Evolutionary conservation across 208 protist species (phyloP), one percentile per base, ranked within the genome.

Genomic region (Tritrichomonas musculus): DNA sequence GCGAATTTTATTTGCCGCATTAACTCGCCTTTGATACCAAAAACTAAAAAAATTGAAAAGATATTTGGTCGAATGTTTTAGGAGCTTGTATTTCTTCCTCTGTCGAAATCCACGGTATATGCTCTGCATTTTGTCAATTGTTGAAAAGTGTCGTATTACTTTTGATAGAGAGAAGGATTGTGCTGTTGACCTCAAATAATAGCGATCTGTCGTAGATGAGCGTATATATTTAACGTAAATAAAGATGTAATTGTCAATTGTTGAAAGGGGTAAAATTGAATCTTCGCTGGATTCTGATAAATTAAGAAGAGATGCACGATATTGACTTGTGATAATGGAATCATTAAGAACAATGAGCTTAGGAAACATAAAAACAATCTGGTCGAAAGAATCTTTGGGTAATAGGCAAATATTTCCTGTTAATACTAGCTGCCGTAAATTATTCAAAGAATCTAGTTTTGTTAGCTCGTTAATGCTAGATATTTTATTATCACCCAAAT

Each of bases 171-270:
- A 60, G 27, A 88, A 88, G n/a, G 57, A 88, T 57, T 57, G 47
- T 57, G 47, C 47, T 39, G 53, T 53, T 1, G 41, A 60, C 33
- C 44, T 25, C 1, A 41, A 17, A 14, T 57, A 25, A 88, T 57
- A 60, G 33, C 47, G 1, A 39, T 88, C 77, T 57, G 25, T 57
- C 0, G 47, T 53, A 11, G 41, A 60, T 39, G 27, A 20, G 17
- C 39, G 77, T 47, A 88, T 88, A 20, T 88, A 88, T 88, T 57
- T 88, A 39, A 88, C 47, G n/a, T 57, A 88, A 57, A 53, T 22
- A 30, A 88, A 88, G n/a, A 60, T 57, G n/a, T 53, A 88, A 57
- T 88, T 47, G 39, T 88, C 77, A 53, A 47, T 88, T 57, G 53
- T 53, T 3, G 77, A 60, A 39, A 60, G 27, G 22, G 77, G 77